Conservation (phyloP, 2,329 filamentous ascomycete species). For the Talaromyces sp. region DNA sequence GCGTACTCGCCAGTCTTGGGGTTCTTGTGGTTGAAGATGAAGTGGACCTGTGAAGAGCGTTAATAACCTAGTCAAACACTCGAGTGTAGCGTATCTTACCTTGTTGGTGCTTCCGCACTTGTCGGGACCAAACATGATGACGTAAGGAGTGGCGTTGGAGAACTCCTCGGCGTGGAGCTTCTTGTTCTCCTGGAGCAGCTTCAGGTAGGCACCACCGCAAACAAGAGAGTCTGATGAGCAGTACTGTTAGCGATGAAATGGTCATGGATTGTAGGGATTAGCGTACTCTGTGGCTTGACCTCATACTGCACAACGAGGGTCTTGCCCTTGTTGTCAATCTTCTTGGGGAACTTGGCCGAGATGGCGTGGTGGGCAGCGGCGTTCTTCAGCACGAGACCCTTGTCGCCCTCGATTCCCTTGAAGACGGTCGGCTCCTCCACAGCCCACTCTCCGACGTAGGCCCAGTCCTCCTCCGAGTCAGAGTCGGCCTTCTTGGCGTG, state of each 20-base stretch:
- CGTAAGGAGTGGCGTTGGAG: conserved; percentile 92
- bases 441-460: conserved; percentile 92
- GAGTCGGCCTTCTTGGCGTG: conserved; percentile 94
- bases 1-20: conserved; percentile 99
- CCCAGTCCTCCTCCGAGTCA: conserved; percentile 82
- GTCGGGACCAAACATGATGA: conserved; percentile 99
- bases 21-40: conserved; percentile 99
- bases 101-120: conserved; percentile 99
- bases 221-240: conserved; percentile 72
- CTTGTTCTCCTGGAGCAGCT: conserved; percentile 97
- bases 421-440: conserved; percentile 89
- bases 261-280: neutral
- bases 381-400: conserved; percentile 97
- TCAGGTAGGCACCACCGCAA: conserved; percentile 98
- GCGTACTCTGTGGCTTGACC: conserved; percentile 95
- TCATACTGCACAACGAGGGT: conserved; percentile 97
- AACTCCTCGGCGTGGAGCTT: conserved; percentile 96
- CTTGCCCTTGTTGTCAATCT: conserved; percentile 96
- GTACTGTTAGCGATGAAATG: conserved; percentile 26
- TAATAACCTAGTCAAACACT: conserved; percentile 2
- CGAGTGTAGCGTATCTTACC: conserved; percentile 51
- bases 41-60: conserved; percentile 54
- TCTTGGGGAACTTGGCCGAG: conserved; percentile 95
- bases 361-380: conserved; percentile 97
- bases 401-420: conserved; percentile 91